These are phyloP conservation scores for Phytophthora cactorum DNA, from an alignment of 352 stramenopile genomes.

Conservation along the genomic window DNA sequence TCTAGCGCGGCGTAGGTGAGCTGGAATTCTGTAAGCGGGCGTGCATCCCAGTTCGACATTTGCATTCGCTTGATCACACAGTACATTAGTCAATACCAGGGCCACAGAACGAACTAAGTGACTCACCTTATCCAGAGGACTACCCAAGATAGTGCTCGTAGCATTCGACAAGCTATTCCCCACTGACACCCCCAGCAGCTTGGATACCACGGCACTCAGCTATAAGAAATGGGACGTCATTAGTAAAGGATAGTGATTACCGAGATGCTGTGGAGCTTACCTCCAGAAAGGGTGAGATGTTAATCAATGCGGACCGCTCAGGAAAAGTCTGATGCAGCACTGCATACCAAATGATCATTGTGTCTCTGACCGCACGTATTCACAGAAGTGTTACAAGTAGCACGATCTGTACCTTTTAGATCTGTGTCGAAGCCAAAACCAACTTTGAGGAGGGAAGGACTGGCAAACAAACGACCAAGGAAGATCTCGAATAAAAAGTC, in stretches of 20 bases:
- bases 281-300: slow-evolving; percentile 58
- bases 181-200: slow-evolving; percentile 37
- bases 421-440: slow-evolving; percentile 79
- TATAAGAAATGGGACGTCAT: slow-evolving; percentile 13
- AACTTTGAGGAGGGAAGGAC: slow-evolving; percentile 48
- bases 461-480: slow-evolving; percentile 46
- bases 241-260: background rate
- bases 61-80: slow-evolving; percentile 54
- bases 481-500: slow-evolving; percentile 58
- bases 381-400: background rate
- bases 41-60: slow-evolving; percentile 72
- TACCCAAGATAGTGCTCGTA: slow-evolving; percentile 48
- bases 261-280: slow-evolving; percentile 14
- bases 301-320: slow-evolving; percentile 43
- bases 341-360: slow-evolving; percentile 15
- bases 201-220: slow-evolving; percentile 48
- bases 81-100: too few species aligned
- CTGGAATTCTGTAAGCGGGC: slow-evolving; percentile 57
- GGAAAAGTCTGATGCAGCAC: slow-evolving; percentile 79
- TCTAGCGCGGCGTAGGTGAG: slow-evolving; percentile 69
- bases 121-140: slow-evolving; percentile 67
- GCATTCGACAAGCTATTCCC: slow-evolving; percentile 71
- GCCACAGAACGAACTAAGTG: too few species aligned
- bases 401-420: slow-evolving; percentile 55
- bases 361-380: background rate